Conservation (phyloP, 805 yeast genomes). For the Debaryomyces prosopidis region DNA sequence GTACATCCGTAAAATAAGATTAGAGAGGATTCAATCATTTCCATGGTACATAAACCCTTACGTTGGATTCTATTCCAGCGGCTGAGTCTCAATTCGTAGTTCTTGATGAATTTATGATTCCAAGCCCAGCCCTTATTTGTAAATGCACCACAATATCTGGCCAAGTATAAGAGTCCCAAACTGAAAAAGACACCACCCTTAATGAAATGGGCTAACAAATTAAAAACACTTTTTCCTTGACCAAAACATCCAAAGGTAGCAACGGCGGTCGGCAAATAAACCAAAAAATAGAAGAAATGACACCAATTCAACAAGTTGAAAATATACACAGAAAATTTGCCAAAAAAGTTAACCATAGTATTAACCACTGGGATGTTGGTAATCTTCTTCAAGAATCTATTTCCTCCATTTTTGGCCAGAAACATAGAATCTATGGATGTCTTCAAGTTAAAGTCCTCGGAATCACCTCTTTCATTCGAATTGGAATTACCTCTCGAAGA, state of each 20-base stretch:
- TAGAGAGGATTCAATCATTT: constrained; percentile 74
- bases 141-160: constrained; percentile 85
- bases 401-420: constrained; percentile 1
- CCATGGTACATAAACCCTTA: constrained; percentile 68
- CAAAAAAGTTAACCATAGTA: constrained; percentile 18
- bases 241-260: constrained; percentile 76
- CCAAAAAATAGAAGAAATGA: constrained; percentile 57
- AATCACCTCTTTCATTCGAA: constrained; percentile 4
- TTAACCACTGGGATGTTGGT: constrained; percentile 1
- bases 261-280: constrained; percentile 58
- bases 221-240: constrained; percentile 65
- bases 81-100: constrained; percentile 27
- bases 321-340: constrained; percentile 20
- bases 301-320: constrained; percentile 64
- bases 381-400: background rate
- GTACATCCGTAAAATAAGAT: constrained; percentile 88
- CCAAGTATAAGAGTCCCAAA: constrained; percentile 76
- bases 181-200: constrained; percentile 88
- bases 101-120: constrained; percentile 49
- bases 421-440: constrained; percentile 23
- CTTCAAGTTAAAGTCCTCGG: constrained; percentile 13
- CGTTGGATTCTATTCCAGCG: constrained; percentile 42
- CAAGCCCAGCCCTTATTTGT: constrained; percentile 83
- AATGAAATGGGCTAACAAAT: constrained; percentile 89
- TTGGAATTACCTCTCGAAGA: constrained; percentile 17